A percentile compares a stretch with the other conserved stretches of the same genome.
These are phyloP conservation scores for Aspergillus viridinutans DNA, from an alignment of 2,329 filamentous ascomycete species.

Conservation along the genomic window DNA sequence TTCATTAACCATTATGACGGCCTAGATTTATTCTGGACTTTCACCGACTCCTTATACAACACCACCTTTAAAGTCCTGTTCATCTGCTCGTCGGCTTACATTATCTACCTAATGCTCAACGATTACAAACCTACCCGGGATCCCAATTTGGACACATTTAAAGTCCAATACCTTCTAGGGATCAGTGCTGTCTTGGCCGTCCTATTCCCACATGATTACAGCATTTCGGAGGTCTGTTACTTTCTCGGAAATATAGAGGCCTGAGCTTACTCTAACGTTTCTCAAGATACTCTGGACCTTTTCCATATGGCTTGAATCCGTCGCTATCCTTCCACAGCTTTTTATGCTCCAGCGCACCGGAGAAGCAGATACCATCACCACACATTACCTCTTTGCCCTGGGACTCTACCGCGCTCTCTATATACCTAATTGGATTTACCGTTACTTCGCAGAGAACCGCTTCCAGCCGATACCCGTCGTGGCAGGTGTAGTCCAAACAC, in stretches of 20 bases:
- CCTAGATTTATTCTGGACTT: slow-evolving; percentile 78
- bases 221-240: slow-evolving; percentile 56
- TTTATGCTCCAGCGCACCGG: slow-evolving; percentile 98
- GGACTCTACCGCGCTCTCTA: slow-evolving; percentile 90
- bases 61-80: slow-evolving; percentile 94
- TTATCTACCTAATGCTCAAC: slow-evolving; percentile 95
- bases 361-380: slow-evolving; percentile 98
- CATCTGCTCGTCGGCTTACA: slow-evolving; percentile 84
- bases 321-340: slow-evolving; percentile 93
- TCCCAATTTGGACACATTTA: slow-evolving; percentile 94
- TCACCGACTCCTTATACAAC: slow-evolving; percentile 82
- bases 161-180: slow-evolving; percentile 86
- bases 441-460: slow-evolving; percentile 75
- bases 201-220: slow-evolving; percentile 82
- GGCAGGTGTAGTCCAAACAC: slow-evolving; percentile 86
- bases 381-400: slow-evolving; percentile 92
- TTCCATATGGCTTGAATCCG: slow-evolving; percentile 95
- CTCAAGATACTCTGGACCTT: slow-evolving; percentile 88
- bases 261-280: slow-evolving; percentile 9
- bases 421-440: slow-evolving; percentile 97
- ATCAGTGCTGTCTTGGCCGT: slow-evolving; percentile 74
- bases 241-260: not conserved
- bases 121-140: slow-evolving; percentile 98
- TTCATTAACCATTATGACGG: slow-evolving; percentile 1
- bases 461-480: slow-evolving; percentile 84